Evolutionary conservation across 1,139 yeast species (phyloP), one percentile per base, ranked within the genome.

Genomic region (Debaryomycetaceae sp.): DNA sequence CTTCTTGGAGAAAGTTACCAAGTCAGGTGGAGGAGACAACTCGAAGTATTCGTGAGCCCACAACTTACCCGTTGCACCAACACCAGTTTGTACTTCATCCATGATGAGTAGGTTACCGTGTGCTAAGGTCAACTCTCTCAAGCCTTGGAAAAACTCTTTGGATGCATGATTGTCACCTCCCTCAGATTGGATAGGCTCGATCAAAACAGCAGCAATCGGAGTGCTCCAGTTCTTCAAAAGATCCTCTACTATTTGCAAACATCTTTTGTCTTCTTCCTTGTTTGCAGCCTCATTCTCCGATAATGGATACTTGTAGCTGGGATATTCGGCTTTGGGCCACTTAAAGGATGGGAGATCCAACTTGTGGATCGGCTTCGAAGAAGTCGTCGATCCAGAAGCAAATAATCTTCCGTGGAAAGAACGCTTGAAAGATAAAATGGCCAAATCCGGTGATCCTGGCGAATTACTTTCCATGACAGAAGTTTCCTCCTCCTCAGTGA

Each of bases 161-260:
- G 88, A 79, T 11, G 86, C 94, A 58, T 85, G 95, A 71, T 84
- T 84, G 65, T 85, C 94, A 59, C 94, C 94, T 59, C 94, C 94
- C 67, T 85, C 94, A 29, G 91, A 81, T 65, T 85, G 94, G 48
- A 86, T 80, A 46, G 94, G 94, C 67, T 85, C 94, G 41, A 83
- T 76, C 50, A 85, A 76, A 34, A 83, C 71, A 43, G 87, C 92
- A 18, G 92, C 92, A 53, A 85, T 81, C 41, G 91, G 89, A 41
- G 71, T 62, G 30, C 67, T 60, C 84, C 86, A 81, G 35, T 70
- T 66, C 47, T 70, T 60, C 61, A 82, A 70, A 45, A 79, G 59
- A 19, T 75, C 64, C 52, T 83, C 89, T 39, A 84, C 75, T 40
- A 67, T 67, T 22, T 59, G 73, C 46, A 85, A 73, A 59, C 91